Conservation (phyloP, 495 filamentous ascomycete genomes). For the Aspergillus olivimuriae region DNA sequence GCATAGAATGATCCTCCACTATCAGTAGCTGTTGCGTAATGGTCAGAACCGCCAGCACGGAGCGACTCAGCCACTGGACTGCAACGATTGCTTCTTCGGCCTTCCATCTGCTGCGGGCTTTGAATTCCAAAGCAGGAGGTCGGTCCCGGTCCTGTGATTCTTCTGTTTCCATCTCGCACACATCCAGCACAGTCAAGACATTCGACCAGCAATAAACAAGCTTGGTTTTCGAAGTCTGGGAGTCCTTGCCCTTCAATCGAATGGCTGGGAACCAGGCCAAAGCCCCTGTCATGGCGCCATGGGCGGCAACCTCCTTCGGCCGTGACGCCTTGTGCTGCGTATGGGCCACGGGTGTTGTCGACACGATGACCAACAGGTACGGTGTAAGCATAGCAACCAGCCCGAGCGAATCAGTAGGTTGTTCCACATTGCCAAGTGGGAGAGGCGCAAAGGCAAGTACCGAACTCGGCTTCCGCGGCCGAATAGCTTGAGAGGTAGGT, state of each 20-base stretch:
- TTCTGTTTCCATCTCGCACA: constrained; percentile 61
- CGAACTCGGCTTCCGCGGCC: constrained; percentile 84
- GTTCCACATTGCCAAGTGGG: constrained; percentile 86
- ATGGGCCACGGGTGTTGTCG: constrained; percentile 89
- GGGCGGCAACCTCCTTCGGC: constrained; percentile 82
- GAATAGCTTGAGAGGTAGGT: constrained; percentile 43
- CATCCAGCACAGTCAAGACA: constrained; percentile 83
- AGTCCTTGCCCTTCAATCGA: constrained; percentile 71
- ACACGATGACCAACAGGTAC: constrained; percentile 92
- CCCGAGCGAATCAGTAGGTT: constrained; percentile 80
- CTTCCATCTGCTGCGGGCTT: constrained; percentile 81
- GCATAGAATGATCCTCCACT: constrained; percentile 80
- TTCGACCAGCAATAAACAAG: constrained; percentile 99
- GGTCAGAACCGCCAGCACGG: constrained; percentile 84
- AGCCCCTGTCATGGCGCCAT: constrained; percentile 87
- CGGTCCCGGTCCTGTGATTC: constrained; percentile 59
- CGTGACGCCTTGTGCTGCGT: constrained; percentile 90
- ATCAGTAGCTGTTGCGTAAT: constrained; percentile 91
- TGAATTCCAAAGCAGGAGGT: constrained; percentile 72
- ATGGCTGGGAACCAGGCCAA: constrained; percentile 97
- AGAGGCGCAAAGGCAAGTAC: constrained; percentile 87
- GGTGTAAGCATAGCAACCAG: constrained; percentile 94
- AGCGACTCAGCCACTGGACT: constrained; percentile 93
- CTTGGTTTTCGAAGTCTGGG: constrained; percentile 50
- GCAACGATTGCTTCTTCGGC: constrained; percentile 93